These are phyloP conservation scores for Malus hybrid DNA, from an alignment of 331 rosid species.

Conservation along the genomic window DNA sequence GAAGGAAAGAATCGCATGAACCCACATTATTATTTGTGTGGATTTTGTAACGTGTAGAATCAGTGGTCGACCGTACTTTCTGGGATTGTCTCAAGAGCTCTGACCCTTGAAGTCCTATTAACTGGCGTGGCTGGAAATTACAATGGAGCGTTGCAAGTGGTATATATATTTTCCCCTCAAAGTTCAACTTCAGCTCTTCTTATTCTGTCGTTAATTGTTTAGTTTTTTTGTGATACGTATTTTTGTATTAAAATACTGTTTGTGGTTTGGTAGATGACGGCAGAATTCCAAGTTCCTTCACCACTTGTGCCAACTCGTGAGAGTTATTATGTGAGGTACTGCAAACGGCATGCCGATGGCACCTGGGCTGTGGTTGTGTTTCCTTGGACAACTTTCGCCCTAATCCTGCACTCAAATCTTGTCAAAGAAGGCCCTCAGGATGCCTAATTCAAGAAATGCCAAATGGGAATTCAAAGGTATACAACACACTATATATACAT, in stretches of 20 bases:
- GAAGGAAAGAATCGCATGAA: no score
- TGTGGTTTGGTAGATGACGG: background rate
- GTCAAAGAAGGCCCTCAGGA: constrained; percentile 91
- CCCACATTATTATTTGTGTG: no score
- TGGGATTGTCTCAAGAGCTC: background rate
- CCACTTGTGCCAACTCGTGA: background rate
- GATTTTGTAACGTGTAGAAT: background rate
- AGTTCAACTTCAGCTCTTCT: background rate
- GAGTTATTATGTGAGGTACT: background rate
- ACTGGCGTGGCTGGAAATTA: background rate
- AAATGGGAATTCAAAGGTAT: constrained; percentile 86
- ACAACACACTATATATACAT: background rate
- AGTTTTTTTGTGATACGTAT: background rate
- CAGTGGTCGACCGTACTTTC: background rate
- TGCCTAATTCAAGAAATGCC: constrained; percentile 97
- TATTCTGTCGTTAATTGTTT: background rate
- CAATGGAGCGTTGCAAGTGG: background rate
- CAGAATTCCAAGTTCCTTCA: background rate
- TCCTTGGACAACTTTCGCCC: background rate
- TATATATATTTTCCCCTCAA: background rate
- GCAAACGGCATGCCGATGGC: background rate
- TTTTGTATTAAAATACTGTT: no score
- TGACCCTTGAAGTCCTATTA: background rate
- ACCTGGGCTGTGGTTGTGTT: background rate
- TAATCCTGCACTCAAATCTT: constrained; percentile 31